These are phyloP conservation scores for Trametes punicea DNA, from an alignment of 768 basidiomycete genomes.

Conservation along the genomic window DNA sequence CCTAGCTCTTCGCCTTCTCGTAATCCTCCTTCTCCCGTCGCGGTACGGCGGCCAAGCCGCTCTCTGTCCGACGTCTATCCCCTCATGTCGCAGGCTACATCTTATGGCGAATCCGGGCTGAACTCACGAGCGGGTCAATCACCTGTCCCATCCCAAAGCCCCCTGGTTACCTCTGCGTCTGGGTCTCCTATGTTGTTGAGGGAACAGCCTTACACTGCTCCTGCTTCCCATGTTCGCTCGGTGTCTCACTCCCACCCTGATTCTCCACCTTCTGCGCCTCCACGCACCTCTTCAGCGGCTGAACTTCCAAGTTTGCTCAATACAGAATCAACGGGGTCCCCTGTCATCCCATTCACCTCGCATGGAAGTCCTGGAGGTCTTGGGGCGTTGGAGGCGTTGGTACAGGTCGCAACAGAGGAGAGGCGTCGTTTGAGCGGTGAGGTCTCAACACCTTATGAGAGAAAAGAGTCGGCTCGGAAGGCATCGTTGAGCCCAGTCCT, in stretches of 20 bases:
- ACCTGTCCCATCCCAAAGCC: background rate
- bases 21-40: slow-evolving; percentile 4
- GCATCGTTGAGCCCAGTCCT: slow-evolving; percentile 19
- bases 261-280: background rate
- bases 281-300: slow-evolving; percentile 19
- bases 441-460: slow-evolving; percentile 12
- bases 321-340: slow-evolving; percentile 24
- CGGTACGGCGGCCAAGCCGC: slow-evolving; percentile 1
- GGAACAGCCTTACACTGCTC: background rate
- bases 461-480: slow-evolving; percentile 6
- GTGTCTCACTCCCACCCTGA: slow-evolving; percentile 4
- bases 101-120: background rate
- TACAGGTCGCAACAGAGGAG: slow-evolving; percentile 69
- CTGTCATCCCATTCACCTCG: slow-evolving; percentile 11
- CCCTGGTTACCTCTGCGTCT: background rate
- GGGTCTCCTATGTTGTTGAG: background rate
- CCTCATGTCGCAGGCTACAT: slow-evolving; percentile 1
- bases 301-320: slow-evolving; percentile 23
- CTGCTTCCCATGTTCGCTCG: background rate
- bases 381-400: slow-evolving; percentile 59
- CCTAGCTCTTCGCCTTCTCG: background rate
- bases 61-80: slow-evolving; percentile 4
- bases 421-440: slow-evolving; percentile 46
- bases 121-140: background rate
- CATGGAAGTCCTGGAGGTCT: slow-evolving; percentile 19